Evolutionary conservation across 2,329 filamentous ascomycete genomes (phyloP), one percentile per base, ranked within the genome.

Genomic region (Pyricularia sp.): DNA sequence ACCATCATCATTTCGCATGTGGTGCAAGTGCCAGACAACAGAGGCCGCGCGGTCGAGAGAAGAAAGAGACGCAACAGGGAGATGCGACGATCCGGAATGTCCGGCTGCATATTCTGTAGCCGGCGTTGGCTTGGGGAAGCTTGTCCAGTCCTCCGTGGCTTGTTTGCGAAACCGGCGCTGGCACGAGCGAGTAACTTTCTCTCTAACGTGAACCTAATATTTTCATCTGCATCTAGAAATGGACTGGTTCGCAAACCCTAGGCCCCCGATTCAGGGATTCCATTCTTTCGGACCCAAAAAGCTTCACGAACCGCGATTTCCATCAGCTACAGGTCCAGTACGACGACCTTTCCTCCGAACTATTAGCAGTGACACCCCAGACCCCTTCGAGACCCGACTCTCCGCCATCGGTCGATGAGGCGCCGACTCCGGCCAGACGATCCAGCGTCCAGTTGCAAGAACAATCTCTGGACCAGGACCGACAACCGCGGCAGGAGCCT

Each of bases 221-320:
- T 20, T 50, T 20, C 11, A 17, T 50, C 42, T 20, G 42, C 17
- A 50, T 50, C 42, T 2, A 90, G 84, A 94, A 93, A 84, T 95
- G 92, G 92, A 94, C 92, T 3, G 88, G 88, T 59, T 93, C 92
- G 26, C 82, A 82, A 6, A 83, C 85, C 0, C 81, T 95, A 26
- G 85, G 86, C 70, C 80, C 82, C 64, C 86, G 89, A 28, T 91
- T 95, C 78, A 87, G 86, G 70, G 84, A 89, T 33, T 85, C 89
- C 72, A 80, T 94, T 28, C 82, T 92, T 65, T 81, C 82, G 66
- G 83, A 87, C 68, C 88, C 72, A 4, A 90, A 89, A 77, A 92
- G 89, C 78, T 93, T 94, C 75, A 90, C 89, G 9, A 85, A 85
- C 67, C 83, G 87, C 72, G 87, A 93, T 76, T 86, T 92, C 70